Evolutionary conservation across 257 asterid species (phyloP), one percentile per base, ranked within the genome.

Genomic region (Plantago elongata): DNA sequence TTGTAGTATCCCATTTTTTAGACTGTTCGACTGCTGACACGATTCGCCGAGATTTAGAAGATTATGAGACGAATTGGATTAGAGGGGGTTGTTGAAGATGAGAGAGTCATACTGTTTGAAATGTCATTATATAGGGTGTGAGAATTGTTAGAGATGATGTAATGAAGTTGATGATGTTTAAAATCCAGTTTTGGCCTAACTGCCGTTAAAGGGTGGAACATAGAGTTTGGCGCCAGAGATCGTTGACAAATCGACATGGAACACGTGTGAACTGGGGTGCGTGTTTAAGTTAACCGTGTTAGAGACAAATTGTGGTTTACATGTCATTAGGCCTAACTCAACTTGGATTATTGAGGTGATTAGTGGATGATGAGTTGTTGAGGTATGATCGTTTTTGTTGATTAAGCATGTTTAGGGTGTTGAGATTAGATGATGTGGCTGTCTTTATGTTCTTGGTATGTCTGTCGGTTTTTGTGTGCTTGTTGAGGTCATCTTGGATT

Each of bases 301-400:
- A 68, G 52, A 54, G 63, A 51, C 27, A 18, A 34, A 22, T 71
- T 47, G 83, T 80, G 90, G 79, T 79, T 79, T 79, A 77, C 89
- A 84, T 86, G 95, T 81, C 91, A 84, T 68, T 64, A 76, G 81
- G 84, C 94, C 94, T 82, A 82, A 89, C 82, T 63, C 64, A 17
- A 15, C 54, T 60, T 63, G 11, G 51, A 59, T 67, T 67, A 27
- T 63, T 72, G 63, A 71, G 63, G 75, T 51, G 16, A 61, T 69
- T 82, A 81, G 88, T 83, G 92, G 95, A 75, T 12, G 73, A 74
- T 86, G 95, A 77, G 82, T 69, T 64, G 87, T 70, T 65, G 54
- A 77, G 51, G 38, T 59, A 70, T 74, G 85, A 78, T 83, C 80
- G 78, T 79, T 60, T 77, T 65, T 73, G 83, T 79, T 81, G 40